Percentiles rank a stretch among this genome's conserved stretches.
phyloP scores from a whole-genome alignment of 2,329 filamentous ascomycete genomes.

The Calonectria hawksworthii region DNA sequence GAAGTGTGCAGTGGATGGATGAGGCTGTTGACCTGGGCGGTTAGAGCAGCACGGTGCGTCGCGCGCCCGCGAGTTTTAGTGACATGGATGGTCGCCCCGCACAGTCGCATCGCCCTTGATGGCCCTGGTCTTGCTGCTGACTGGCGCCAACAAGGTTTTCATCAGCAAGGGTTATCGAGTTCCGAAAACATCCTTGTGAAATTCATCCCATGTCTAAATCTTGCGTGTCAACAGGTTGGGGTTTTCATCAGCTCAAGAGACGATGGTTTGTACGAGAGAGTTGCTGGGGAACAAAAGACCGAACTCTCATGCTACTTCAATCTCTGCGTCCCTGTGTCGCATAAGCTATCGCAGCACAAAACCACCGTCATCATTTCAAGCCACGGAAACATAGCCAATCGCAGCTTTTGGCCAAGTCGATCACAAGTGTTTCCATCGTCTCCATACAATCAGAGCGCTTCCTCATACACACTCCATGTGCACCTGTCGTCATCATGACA shows the following conservation, averaged over 20 bases:
- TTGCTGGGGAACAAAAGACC: background rate
- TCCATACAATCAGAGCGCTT: background rate
- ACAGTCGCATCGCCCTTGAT: constrained; percentile 12
- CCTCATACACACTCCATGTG: background rate
- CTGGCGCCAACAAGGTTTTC: constrained; percentile 8
- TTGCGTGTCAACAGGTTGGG: background rate
- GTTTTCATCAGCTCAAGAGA: background rate
- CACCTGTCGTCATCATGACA: constrained; percentile 6
- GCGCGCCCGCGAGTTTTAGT: background rate
- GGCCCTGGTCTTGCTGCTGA: constrained; percentile 4
- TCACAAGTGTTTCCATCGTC: background rate
- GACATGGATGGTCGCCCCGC: constrained; percentile 18
- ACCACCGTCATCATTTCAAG: background rate
- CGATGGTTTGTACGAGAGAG: background rate
- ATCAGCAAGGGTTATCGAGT: background rate
- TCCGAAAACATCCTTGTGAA: background rate
- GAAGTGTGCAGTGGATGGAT: constrained; percentile 30
- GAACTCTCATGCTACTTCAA: background rate
- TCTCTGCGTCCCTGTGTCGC: no score
- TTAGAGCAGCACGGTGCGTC: constrained; percentile 25
- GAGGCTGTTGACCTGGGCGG: constrained; percentile 31
- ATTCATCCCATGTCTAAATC: background rate
- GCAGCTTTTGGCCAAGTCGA: background rate
- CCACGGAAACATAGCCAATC: background rate
- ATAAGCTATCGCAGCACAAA: background rate